Percentiles rank a stretch among this genome's conserved stretches.
phyloP scores from a whole-genome alignment of 331 rosid genomes.

The Arachis monticola region DNA sequence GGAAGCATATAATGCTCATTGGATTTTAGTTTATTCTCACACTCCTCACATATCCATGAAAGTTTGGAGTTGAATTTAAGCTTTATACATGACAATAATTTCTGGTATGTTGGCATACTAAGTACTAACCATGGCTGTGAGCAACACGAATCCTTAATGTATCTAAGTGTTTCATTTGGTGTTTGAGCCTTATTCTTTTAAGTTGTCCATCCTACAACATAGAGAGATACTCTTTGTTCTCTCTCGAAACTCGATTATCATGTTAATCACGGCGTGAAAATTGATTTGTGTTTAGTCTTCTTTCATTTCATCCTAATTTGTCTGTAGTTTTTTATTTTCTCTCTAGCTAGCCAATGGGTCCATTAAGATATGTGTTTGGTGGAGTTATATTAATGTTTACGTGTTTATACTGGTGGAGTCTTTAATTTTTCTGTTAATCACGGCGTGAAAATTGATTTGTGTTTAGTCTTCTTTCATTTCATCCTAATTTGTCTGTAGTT shows the following conservation, averaged over 20 bases:
- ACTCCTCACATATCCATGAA: neutral
- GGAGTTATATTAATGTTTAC: neutral
- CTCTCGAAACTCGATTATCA: too few relatives aligned
- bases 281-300: neutral
- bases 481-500: neutral
- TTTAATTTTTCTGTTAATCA: too few relatives aligned
- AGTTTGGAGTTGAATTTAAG: neutral
- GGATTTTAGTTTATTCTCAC: neutral
- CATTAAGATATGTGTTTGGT: slow-evolving; percentile 6
- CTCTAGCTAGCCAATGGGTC: slow-evolving; percentile 24
- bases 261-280: too few relatives aligned
- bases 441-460: too few relatives aligned
- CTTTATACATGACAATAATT: neutral
- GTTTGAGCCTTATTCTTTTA: slow-evolving; percentile 13
- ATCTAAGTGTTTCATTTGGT: neutral
- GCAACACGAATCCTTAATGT: neutral
- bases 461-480: neutral
- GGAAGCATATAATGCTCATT: slow-evolving; percentile 34
- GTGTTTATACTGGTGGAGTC: neutral
- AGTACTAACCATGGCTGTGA: slow-evolving; percentile 16
- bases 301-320: slow-evolving; percentile 11
- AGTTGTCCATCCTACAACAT: neutral
- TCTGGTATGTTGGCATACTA: neutral
- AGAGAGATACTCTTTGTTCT: too few relatives aligned
- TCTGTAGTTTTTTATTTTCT: neutral